Percentiles rank a stretch among this genome's conserved stretches.
These are phyloP conservation scores for Colletotrichum musicola DNA, from an alignment of 2,329 filamentous ascomycete genomes.

Conservation along the genomic window DNA sequence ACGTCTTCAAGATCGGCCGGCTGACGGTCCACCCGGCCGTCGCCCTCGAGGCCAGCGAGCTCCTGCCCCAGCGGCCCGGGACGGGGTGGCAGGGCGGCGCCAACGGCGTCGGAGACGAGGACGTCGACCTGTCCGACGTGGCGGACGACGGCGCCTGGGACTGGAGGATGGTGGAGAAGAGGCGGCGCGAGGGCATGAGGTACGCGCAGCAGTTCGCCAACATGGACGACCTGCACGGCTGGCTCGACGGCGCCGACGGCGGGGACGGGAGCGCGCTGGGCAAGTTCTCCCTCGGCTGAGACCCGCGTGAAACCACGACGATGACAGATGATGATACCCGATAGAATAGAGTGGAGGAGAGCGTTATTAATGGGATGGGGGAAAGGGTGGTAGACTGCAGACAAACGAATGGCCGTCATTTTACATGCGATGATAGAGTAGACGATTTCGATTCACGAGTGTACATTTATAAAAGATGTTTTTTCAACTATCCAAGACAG, in stretches of 20 bases:
- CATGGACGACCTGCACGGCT: constrained; percentile 64
- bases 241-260: constrained; percentile 66
- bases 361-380: background rate
- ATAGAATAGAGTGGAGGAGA: constrained; percentile 8
- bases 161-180: constrained; percentile 69
- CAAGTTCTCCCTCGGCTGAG: constrained; percentile 58
- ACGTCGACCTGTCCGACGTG: constrained; percentile 53
- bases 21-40: constrained; percentile 87
- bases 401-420: too few species aligned
- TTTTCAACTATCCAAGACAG: background rate
- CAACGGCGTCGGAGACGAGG: constrained; percentile 55
- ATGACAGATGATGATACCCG: constrained; percentile 25
- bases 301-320: too few species aligned
- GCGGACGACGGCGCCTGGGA: constrained; percentile 61
- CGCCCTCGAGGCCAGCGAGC: constrained; percentile 76
- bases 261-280: constrained; percentile 65
- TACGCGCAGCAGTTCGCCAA: constrained; percentile 68
- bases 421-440: background rate
- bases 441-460: background rate
- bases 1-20: constrained; percentile 85
- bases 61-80: constrained; percentile 80
- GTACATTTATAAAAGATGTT: background rate
- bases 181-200: constrained; percentile 67
- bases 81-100: constrained; percentile 67
- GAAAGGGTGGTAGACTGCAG: too few species aligned